phyloP scores from a whole-genome alignment of 106 monocot genomes.

The Chionographis japonica region DNA sequence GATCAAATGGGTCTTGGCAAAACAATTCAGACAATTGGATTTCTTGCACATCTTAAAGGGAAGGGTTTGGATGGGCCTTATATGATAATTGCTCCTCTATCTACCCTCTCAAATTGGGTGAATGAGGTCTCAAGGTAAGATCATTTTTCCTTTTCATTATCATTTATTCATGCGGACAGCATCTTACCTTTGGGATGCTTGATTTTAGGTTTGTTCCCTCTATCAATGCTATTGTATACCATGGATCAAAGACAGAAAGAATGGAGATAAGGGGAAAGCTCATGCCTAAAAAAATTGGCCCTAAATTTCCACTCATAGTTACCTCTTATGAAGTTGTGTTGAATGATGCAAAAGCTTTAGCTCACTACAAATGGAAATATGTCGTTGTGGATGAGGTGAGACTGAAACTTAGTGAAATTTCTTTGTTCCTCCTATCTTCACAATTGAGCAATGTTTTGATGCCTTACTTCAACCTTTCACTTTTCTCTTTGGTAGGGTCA shows the following conservation, averaged over 20 bases:
- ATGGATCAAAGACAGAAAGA: slow-evolving; percentile 72
- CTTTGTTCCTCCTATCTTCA: neutral
- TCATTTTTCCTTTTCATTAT: neutral
- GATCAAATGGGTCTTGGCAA: slow-evolving; percentile 99
- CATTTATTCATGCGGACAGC: neutral
- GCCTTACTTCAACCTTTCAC: neutral
- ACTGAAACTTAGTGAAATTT: neutral
- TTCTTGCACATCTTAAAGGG: slow-evolving; percentile 94
- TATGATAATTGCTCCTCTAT: slow-evolving; percentile 90
- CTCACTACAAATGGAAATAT: slow-evolving; percentile 84
- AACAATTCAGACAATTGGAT: slow-evolving; percentile 93
- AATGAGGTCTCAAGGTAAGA: slow-evolving; percentile 76
- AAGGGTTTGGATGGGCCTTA: slow-evolving; percentile 87
- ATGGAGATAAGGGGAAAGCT: slow-evolving; percentile 53
- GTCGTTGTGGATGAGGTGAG: slow-evolving; percentile 94
- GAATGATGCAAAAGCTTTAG: slow-evolving; percentile 57
- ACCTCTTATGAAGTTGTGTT: slow-evolving; percentile 85
- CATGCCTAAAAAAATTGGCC: slow-evolving; percentile 65
- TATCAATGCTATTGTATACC: slow-evolving; percentile 68
- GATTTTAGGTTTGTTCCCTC: slow-evolving; percentile 77
- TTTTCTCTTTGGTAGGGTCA: slow-evolving; percentile 59
- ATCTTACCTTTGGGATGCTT: neutral
- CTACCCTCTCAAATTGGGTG: slow-evolving; percentile 95
- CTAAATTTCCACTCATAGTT: slow-evolving; percentile 73
- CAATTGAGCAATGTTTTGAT: neutral